Base-by-base conservation (phyloP, 441 rosid species). In the Biscutella auriculata region DNA sequence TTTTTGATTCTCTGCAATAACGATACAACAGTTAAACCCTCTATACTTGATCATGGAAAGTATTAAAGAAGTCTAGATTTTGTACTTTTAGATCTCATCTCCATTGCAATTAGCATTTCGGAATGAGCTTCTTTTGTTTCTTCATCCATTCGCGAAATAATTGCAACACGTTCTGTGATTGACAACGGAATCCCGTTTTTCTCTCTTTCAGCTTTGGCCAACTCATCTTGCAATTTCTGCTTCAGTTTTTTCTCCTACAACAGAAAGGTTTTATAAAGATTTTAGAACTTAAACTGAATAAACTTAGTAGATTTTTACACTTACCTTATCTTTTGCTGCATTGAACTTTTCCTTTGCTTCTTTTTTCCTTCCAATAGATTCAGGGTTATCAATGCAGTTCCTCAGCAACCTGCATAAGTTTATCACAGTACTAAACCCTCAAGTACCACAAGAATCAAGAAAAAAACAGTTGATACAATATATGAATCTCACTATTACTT, bases 311-410 rank as follows among this genome's bases (percentile, higher is more conserved):
- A 17, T 17, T 26, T 40, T 27, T n/a, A n/a, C n/a, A n/a, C n/a
- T n/a, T 67, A 88, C 95, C 91, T 79, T 82, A 14, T 77, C 76
- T 70, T 69, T 84, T 25, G 82, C 82, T 39, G 74, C 88, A 59
- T 34, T 49, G 61, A 79, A 53, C 40, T 66, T 81, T 67, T 67
- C 78, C 59, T 48, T 88, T 25, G 76, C 78, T 74, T 80, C 77
- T 57, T 79, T 92, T 68, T 51, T 68, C 46, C 30, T 73, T 67
- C 76, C 80, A 53, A 30, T 33, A 68, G 51, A 69, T 62, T 77
- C 67, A 6, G 60, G 67, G 63, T 80, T 73, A 17, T 81, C 85
- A 64, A 92, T 88, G 79, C 84, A 82, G 32, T 43, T 60, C 69
- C 89, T 74, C 61, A 86, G 67, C 23, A 50, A 52, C 56, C 94